Conservation (phyloP, 2,329 filamentous ascomycete species). For the Fusarium equiseti region DNA sequence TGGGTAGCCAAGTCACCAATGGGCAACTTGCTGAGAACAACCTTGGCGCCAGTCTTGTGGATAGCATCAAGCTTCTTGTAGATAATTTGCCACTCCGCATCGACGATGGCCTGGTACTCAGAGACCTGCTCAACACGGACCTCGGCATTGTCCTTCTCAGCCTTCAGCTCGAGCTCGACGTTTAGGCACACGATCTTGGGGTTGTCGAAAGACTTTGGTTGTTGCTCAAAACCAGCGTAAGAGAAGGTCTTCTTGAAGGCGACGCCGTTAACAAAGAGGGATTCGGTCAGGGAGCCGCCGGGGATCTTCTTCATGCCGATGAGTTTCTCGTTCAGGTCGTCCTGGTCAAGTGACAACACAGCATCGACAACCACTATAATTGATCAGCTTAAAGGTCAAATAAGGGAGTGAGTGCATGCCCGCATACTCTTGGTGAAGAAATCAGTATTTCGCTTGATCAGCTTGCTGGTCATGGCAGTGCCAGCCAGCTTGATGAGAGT, state of each 20-base stretch:
- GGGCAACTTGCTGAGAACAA: conserved; percentile 95
- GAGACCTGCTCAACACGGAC: conserved; percentile 98
- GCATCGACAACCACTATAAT: conserved; percentile 94
- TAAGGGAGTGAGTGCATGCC: not conserved
- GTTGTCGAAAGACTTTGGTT: conserved; percentile 93
- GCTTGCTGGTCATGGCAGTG: conserved; percentile 99
- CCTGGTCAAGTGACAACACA: conserved; percentile 93
- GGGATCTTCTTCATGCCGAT: conserved; percentile 99
- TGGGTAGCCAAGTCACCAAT: conserved; percentile 98
- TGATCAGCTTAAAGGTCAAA: conserved; percentile 45
- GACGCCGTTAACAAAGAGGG: conserved; percentile 96
- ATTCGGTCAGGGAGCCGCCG: conserved; percentile 94
- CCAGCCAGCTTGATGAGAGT: conserved; percentile 90
- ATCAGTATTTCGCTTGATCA: conserved; percentile 95
- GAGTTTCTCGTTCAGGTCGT: conserved; percentile 96
- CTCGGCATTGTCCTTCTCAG: conserved; percentile 99
- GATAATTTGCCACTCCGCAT: conserved; percentile 99
- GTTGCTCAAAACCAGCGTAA: conserved; percentile 98
- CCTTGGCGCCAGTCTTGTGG: conserved; percentile 94
- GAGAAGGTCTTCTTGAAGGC: conserved; percentile 99
- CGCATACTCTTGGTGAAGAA: conserved; percentile 96
- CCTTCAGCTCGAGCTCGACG: conserved; percentile 97
- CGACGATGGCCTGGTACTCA: conserved; percentile 99
- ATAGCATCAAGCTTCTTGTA: conserved; percentile 98
- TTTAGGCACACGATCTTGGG: conserved; percentile 98